Evolutionary conservation across 805 yeast species (phyloP).

Genomic region (Lachancea sp.): DNA sequence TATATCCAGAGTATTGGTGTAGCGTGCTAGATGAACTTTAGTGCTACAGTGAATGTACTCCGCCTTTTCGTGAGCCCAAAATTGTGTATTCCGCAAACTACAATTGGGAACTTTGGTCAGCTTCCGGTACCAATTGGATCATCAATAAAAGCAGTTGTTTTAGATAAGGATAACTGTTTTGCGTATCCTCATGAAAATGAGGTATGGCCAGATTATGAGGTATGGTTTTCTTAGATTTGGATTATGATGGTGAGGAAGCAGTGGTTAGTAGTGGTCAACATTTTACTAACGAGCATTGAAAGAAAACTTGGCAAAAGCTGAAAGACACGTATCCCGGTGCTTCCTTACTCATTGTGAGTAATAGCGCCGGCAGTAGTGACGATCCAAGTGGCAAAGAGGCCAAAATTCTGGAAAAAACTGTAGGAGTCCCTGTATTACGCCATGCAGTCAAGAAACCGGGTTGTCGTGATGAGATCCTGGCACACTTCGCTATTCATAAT

Average conservation of each 20-base stretch:
- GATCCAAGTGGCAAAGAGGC: constrained; percentile 62
- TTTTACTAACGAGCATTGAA: constrained; percentile 7
- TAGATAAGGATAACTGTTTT: constrained; percentile 94
- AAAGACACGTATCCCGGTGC: constrained; percentile 54
- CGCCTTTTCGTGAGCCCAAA: constrained; percentile 56
- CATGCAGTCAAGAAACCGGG: constrained; percentile 81
- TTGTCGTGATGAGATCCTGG: constrained; percentile 60
- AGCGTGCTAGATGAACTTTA: constrained; percentile 45
- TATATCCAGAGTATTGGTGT: too few species aligned
- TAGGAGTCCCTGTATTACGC: constrained; percentile 64
- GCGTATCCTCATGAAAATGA: constrained; percentile 75
- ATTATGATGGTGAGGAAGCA: too few species aligned
- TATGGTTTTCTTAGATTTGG: constrained; percentile 14
- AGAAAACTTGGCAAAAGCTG: constrained; percentile 49
- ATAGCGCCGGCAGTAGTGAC: constrained; percentile 86
- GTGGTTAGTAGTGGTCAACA: too few species aligned
- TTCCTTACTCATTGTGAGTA: constrained; percentile 70
- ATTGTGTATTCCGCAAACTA: constrained; percentile 61
- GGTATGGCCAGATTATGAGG: constrained; percentile 68
- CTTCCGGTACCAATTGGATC: constrained; percentile 42
- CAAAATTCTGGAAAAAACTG: constrained; percentile 46
- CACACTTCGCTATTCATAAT: constrained; percentile 47
- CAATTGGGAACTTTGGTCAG: constrained; percentile 51
- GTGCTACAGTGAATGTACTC: constrained; percentile 68
- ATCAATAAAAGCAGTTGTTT: constrained; percentile 64